Base-by-base conservation (phyloP, 192 early-diverging fungal species). In the Coemansia sp. region DNA sequence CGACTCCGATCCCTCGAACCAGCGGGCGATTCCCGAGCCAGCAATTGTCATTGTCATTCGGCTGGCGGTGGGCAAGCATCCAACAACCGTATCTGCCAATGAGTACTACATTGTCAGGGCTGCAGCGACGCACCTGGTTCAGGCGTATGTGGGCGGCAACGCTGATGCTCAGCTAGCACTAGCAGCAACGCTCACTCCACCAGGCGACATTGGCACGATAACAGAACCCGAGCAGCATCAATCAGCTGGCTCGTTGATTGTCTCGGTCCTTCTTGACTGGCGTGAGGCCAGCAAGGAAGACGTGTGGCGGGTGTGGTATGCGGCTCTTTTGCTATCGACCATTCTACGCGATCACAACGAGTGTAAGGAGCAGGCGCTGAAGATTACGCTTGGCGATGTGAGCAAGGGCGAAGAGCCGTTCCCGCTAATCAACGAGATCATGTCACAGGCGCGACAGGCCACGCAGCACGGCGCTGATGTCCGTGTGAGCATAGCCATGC, bases 231-330 rank as follows among this genome's bases (percentile, higher is more conserved):
- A 78, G 27, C 38, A 65, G 52, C 73, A 78, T n/a, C 81, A 91
- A 69, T 93, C 96, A 8, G 89, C 94, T 10, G 97, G 97, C 5
- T 95, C 95, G 12, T 79, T 97, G 4, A 61, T 98, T n/a, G 82
- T 98, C 30, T 86, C 87, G 0, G 88, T 91, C 3, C 76, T 98
- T 39, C 85, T 96, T 10, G 87, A 91, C 65, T 91, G 91, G 90
- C 85, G 90, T 50, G 75, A 86, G 12, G 71, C 89, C 16, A 61
- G 73, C 20, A 59, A 53, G 30, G 74, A 86, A 30, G 95, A 99
- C 64, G 91, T 94, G 18, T 96, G 92, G 77, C 86, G 87, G 13
- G 82, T 87, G 5, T 98, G 95, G 95, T 97, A 96, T 81, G 91
- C 96, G 1, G 87, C 91, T 0, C 85, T 89, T 10, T 78, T 96